Conservation (phyloP, 306 rosid species). For the Bauhinia variegata region DNA sequence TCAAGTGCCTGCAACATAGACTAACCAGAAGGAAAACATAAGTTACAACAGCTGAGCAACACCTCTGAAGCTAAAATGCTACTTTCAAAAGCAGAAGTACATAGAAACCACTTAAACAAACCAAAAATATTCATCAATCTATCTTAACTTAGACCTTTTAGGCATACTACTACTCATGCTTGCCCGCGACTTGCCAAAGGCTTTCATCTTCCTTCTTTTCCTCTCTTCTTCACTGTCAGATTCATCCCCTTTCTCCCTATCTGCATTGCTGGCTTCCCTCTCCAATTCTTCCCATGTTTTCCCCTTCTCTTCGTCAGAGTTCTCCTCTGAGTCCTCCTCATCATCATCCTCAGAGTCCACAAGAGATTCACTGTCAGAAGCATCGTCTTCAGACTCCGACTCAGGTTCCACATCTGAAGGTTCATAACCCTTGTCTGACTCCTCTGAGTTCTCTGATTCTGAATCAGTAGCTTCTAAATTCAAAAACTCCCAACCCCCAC, state of each 20-base stretch:
- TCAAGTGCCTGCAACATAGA: not conserved
- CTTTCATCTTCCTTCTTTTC: constrained; percentile 81
- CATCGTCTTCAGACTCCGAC: constrained; percentile 86
- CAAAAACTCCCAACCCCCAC: constrained; percentile 98
- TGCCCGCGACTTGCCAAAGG: constrained; percentile 79
- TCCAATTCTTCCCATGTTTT: constrained; percentile 98
- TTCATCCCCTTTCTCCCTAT: constrained; percentile 83
- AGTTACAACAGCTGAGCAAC: constrained; percentile 20
- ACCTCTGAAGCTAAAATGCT: constrained; percentile 5
- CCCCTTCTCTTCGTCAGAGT: constrained; percentile 54
- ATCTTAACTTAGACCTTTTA: constrained; percentile 70
- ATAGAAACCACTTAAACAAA: not conserved
- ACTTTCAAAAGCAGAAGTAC: constrained; percentile 18
- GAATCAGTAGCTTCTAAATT: constrained; percentile 92
- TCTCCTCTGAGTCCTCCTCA: constrained; percentile 43
- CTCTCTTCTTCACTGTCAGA: constrained; percentile 95
- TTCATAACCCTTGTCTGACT: constrained; percentile 88
- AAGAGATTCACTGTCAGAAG: constrained; percentile 76
- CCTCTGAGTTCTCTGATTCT: constrained; percentile 77
- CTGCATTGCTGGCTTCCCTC: constrained; percentile 96
- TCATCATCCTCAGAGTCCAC: constrained; percentile 76
- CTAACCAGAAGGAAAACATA: constrained; percentile 7
- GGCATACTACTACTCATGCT: constrained; percentile 52
- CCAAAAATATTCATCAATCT: constrained; percentile 30
- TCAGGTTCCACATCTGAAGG: constrained; percentile 88